Evolutionary conservation across 768 basidiomycete genomes (phyloP).

Genomic region (Hypsizygus marmoreus): DNA sequence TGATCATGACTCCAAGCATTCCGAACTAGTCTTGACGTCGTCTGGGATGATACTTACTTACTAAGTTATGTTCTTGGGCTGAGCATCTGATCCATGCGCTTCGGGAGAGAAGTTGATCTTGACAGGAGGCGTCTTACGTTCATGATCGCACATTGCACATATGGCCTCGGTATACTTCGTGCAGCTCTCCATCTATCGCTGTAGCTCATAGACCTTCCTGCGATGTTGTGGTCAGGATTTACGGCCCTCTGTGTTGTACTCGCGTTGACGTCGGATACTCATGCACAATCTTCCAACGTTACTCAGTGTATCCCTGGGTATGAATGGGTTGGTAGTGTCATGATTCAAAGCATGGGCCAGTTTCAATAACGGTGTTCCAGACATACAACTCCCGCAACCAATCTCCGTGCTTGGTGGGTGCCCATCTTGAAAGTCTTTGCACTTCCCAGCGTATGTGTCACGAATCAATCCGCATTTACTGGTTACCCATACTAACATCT

Average conservation of each 20-base stretch:
- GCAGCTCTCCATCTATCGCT: too few species aligned
- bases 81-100: neutral
- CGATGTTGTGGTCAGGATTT: too few species aligned
- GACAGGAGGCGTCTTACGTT: slow-evolving; percentile 5
- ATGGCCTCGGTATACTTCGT: too few species aligned
- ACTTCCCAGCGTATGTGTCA: slow-evolving; percentile 30
- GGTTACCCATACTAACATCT: slow-evolving; percentile 2
- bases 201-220: too few species aligned
- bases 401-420: slow-evolving; percentile 51
- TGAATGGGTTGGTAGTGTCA: slow-evolving; percentile 33
- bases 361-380: too few species aligned
- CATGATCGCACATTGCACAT: too few species aligned
- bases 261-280: neutral
- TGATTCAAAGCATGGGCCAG: neutral
- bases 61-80: neutral
- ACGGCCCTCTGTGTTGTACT: neutral
- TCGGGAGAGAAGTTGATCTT: neutral
- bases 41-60: neutral
- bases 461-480: neutral
- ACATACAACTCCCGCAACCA: slow-evolving; percentile 43
- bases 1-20: too few species aligned
- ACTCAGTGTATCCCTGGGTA: slow-evolving; percentile 35
- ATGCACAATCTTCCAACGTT: slow-evolving; percentile 39
- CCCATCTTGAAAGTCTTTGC: slow-evolving; percentile 50
- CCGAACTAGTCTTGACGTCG: neutral